These are phyloP conservation scores for Penicillium herquei DNA, from an alignment of 495 filamentous ascomycete genomes.

Conservation along the genomic window DNA sequence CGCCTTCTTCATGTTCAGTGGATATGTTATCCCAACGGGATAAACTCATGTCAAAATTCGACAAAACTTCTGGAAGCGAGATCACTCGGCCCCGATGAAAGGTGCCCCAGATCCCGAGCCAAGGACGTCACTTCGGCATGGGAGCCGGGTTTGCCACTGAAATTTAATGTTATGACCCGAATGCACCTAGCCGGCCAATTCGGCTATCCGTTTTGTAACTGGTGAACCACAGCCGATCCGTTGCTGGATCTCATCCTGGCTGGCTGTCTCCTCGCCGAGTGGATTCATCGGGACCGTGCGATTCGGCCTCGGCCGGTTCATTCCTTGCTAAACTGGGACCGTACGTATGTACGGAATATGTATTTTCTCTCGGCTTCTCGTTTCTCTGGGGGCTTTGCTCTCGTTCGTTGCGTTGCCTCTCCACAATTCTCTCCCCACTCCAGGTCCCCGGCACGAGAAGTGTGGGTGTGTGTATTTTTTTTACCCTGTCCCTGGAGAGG, in stretches of 20 bases:
- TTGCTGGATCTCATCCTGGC: slow-evolving; percentile 17
- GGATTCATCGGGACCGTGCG: slow-evolving; percentile 14
- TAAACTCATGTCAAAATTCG: neutral
- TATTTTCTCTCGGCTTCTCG: neutral
- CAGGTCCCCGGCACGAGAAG: neutral
- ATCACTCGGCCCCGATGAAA: slow-evolving; percentile 8
- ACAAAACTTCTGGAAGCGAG: neutral
- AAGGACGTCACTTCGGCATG: slow-evolving; percentile 12
- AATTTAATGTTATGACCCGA: slow-evolving; percentile 6
- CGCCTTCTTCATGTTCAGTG: neutral
- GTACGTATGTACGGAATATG: neutral
- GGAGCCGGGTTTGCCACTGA: slow-evolving; percentile 18
- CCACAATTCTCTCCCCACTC: slow-evolving; percentile 24
- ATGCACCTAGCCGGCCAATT: slow-evolving; percentile 7
- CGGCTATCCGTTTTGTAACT: slow-evolving; percentile 19
- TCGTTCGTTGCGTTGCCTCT: slow-evolving; percentile 12
- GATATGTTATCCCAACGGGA: neutral
- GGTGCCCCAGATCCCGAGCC: slow-evolving; percentile 14
- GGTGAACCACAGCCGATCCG: slow-evolving; percentile 23
- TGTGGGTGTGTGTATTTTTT: slow-evolving; percentile 4
- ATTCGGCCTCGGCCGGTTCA: slow-evolving; percentile 20
- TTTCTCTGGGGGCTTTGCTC: neutral
- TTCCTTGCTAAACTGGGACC: neutral
- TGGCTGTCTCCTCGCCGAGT: slow-evolving; percentile 15
- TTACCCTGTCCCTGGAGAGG: neutral